A percentile compares a stretch with the other conserved stretches of the same genome.
Conservation (phyloP, 1,284 basidiomycete species). For the Termitomyces sp. region DNA sequence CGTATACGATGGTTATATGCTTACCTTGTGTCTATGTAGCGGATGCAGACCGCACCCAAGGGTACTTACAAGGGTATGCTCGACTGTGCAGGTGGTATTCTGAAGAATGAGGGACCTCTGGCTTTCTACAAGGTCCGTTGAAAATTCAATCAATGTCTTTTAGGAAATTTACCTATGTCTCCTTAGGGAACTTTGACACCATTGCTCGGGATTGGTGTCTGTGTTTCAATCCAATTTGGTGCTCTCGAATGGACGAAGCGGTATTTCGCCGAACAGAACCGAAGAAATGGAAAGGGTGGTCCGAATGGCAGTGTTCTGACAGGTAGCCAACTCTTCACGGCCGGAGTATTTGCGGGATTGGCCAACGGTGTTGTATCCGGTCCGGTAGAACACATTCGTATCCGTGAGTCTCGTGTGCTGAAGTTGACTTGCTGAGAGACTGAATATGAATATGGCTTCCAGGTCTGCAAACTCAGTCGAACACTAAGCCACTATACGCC, state of each 20-base stretch:
- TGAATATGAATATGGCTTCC: constrained; percentile 8
- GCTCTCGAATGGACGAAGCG: constrained; percentile 89
- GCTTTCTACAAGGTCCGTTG: constrained; percentile 89
- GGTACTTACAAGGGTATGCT: constrained; percentile 88
- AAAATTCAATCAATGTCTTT: constrained; percentile 1
- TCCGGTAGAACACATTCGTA: constrained; percentile 97
- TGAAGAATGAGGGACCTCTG: constrained; percentile 87
- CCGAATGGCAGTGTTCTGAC: constrained; percentile 54
- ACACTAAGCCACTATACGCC: constrained; percentile 65
- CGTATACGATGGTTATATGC: constrained; percentile 8
- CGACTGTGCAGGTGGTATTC: constrained; percentile 82
- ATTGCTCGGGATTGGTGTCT: constrained; percentile 88
- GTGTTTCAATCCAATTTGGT: constrained; percentile 96
- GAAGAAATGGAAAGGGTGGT: constrained; percentile 51
- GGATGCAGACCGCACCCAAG: constrained; percentile 91
- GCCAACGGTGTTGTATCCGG: constrained; percentile 92
- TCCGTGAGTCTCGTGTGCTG: constrained; percentile 55
- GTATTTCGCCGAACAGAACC: constrained; percentile 64
- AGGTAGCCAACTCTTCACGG: constrained; percentile 64
- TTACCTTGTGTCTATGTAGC: constrained; percentile 35
- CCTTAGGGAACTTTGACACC: constrained; percentile 87
- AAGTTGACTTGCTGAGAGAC: neutral
- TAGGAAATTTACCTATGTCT: constrained; percentile 3
- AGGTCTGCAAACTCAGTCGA: constrained; percentile 88
- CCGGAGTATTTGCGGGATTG: constrained; percentile 83